phyloP scores from a whole-genome alignment of 163 green algal genomes.

The Chloromonas sp. region DNA sequence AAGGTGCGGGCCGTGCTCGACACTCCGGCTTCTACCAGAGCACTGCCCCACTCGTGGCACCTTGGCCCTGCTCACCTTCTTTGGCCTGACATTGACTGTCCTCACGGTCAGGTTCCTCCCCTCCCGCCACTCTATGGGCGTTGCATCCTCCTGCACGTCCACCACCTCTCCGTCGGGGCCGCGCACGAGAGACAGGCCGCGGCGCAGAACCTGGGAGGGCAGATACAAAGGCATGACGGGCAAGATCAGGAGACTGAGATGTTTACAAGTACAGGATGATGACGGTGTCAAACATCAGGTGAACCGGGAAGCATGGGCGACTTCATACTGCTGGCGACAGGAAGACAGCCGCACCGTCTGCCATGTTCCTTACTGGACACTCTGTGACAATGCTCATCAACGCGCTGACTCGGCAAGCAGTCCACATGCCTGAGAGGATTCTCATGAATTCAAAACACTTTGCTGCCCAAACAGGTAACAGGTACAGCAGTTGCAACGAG shows the following conservation, averaged over 20 bases:
- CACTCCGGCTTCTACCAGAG: neutral
- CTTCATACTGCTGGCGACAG: no score
- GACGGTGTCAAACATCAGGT: no score
- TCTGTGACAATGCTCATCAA: neutral
- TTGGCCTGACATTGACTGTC: neutral
- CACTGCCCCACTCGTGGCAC: neutral
- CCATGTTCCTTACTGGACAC: neutral
- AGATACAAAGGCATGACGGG: neutral
- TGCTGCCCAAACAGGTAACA: neutral
- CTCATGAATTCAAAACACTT: neutral
- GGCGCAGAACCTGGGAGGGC: neutral
- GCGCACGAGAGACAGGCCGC: neutral
- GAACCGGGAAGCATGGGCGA: neutral
- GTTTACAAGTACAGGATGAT: neutral
- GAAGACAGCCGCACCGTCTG: no score
- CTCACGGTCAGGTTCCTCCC: neutral
- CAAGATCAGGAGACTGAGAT: neutral
- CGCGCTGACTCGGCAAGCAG: no score
- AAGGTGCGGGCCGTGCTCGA: neutral
- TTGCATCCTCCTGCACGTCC: neutral
- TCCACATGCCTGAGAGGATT: no score
- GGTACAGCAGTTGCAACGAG: neutral
- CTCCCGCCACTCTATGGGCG: neutral
- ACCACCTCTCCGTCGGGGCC: neutral
- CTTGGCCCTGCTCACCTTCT: neutral